A percentile compares a stretch with the other conserved stretches of the same genome.
These are phyloP conservation scores for Ilex asprella DNA, from an alignment of 257 asterid genomes.

Conservation along the genomic window DNA sequence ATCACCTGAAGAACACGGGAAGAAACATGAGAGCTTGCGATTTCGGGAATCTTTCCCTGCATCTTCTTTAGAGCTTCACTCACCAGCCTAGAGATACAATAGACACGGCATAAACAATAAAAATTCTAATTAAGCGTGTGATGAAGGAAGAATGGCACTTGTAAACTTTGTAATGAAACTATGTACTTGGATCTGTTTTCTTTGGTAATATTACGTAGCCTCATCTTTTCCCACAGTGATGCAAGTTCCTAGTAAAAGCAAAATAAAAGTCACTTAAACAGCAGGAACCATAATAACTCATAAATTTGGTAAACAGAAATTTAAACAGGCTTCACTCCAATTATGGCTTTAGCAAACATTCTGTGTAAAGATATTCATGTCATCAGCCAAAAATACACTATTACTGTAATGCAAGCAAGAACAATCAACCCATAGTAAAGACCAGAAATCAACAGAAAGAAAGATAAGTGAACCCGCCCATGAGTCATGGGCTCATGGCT, in stretches of 20 bases:
- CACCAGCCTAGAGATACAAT: conserved; percentile 40
- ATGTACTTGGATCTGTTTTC: conserved; percentile 71
- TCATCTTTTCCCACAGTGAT: conserved; percentile 87
- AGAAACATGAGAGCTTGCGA: conserved; percentile 76
- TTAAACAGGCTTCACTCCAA: background rate
- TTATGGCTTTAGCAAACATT: background rate
- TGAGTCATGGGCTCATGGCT: too few species aligned
- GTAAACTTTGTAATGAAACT: background rate
- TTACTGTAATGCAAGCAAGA: too few species aligned
- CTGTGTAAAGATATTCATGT: background rate
- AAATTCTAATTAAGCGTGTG: background rate
- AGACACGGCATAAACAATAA: background rate
- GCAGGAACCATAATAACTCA: conserved; percentile 5
- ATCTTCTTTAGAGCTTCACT: conserved; percentile 77
- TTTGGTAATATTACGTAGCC: conserved; percentile 62
- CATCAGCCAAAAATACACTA: too few species aligned
- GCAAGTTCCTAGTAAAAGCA: conserved; percentile 61
- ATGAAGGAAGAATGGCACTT: conserved; percentile 6
- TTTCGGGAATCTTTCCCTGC: conserved; percentile 89
- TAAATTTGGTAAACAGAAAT: background rate
- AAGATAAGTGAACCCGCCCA: too few species aligned
- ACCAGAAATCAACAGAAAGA: too few species aligned
- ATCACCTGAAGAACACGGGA: conserved; percentile 96
- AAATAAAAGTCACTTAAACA: conserved; percentile 7
- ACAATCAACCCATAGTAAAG: too few species aligned